Evolutionary conservation across 495 filamentous ascomycete genomes (phyloP).

Genomic region (Aspergillus saccharolyticus): DNA sequence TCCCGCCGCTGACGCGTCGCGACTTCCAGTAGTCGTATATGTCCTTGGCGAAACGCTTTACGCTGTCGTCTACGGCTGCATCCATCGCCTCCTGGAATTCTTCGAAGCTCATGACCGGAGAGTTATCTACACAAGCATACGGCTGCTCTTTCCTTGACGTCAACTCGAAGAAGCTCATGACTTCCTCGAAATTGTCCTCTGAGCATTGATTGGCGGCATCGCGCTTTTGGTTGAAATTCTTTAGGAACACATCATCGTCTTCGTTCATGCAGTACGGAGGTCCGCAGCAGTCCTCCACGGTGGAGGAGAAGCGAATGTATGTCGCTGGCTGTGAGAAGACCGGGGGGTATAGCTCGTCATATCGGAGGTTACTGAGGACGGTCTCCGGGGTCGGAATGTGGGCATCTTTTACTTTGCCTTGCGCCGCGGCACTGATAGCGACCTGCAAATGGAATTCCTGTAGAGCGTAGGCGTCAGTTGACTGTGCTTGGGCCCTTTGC

Average conservation of each 20-base stretch:
- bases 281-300: constrained; percentile 88
- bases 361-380: constrained; percentile 65
- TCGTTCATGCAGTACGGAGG: constrained; percentile 88
- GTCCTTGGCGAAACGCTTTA: constrained; percentile 71
- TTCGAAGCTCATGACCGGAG: constrained; percentile 73
- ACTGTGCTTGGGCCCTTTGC: constrained; percentile 17
- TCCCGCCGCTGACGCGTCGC: constrained; percentile 57
- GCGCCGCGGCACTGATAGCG: constrained; percentile 72
- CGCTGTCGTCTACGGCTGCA: constrained; percentile 58
- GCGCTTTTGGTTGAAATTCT: constrained; percentile 73
- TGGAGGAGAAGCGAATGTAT: constrained; percentile 97
- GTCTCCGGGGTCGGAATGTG: constrained; percentile 88
- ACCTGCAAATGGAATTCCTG: constrained; percentile 99
- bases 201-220: constrained; percentile 60
- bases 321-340: constrained; percentile 77
- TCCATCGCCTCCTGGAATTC: constrained; percentile 76
- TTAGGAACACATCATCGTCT: constrained; percentile 82
- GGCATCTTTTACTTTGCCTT: constrained; percentile 65
- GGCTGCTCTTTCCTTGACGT: constrained; percentile 76
- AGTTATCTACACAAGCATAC: constrained; percentile 77
- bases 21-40: constrained; percentile 91
- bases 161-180: constrained; percentile 93
- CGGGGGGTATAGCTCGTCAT: constrained; percentile 81
- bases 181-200: constrained; percentile 85
- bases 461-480: constrained; percentile 19